Evolutionary conservation across 2,329 filamentous ascomycete genomes (phyloP).

Genomic region (Pyrenochaeta sp.): DNA sequence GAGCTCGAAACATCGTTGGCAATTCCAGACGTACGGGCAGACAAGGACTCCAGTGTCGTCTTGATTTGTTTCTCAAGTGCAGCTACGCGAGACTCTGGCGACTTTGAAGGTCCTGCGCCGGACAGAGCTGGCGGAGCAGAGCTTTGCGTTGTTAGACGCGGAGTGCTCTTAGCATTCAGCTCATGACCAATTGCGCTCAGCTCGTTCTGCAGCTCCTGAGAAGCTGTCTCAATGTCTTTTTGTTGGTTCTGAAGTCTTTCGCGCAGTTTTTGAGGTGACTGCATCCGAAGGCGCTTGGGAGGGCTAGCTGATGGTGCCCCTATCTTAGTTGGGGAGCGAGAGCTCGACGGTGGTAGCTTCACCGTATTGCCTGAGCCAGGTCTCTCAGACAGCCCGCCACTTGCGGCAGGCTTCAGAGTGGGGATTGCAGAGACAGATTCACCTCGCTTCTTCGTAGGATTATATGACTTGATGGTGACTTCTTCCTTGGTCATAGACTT

Average conservation of each 20-base stretch:
- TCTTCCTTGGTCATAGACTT: slow-evolving; percentile 41
- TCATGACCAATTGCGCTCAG: slow-evolving; percentile 82
- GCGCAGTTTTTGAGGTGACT: slow-evolving; percentile 71
- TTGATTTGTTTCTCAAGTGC: slow-evolving; percentile 74
- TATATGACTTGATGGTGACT: slow-evolving; percentile 48
- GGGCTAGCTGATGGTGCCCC: slow-evolving; percentile 23
- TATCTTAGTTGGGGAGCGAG: slow-evolving; percentile 40
- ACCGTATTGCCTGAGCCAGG: slow-evolving; percentile 60
- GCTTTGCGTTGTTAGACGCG: slow-evolving; percentile 42
- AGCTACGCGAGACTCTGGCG: slow-evolving; percentile 65
- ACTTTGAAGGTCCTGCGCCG: slow-evolving; percentile 23
- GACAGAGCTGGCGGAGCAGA: slow-evolving; percentile 35
- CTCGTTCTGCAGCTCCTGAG: slow-evolving; percentile 75
- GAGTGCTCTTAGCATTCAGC: slow-evolving; percentile 60
- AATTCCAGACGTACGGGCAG: slow-evolving; percentile 55
- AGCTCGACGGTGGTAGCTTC: slow-evolving; percentile 63
- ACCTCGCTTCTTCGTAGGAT: slow-evolving; percentile 54
- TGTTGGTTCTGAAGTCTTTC: slow-evolving; percentile 87
- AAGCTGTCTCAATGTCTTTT: slow-evolving; percentile 72
- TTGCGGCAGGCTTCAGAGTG: slow-evolving; percentile 51
- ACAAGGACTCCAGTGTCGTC: slow-evolving; percentile 43
- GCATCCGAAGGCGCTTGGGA: slow-evolving; percentile 55
- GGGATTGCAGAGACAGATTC: slow-evolving; percentile 60
- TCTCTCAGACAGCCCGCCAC: slow-evolving; percentile 58
- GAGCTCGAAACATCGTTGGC: slow-evolving; percentile 75